Percentiles rank a stretch among this genome's conserved stretches.
phyloP scores from a whole-genome alignment of 176 grass and related monocot species.

The Musa troglodytarum region DNA sequence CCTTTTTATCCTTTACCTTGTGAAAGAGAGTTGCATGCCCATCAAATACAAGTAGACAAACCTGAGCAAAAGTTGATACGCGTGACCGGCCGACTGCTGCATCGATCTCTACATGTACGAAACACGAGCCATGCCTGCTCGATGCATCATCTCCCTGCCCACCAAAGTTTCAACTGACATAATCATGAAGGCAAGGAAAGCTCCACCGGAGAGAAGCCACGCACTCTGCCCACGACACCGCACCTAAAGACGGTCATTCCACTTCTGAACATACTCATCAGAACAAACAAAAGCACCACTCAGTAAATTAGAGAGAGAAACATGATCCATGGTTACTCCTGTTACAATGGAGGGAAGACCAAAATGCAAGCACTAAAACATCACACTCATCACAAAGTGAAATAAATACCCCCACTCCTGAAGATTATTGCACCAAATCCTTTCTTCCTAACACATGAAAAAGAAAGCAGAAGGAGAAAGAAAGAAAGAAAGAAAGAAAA shows the following conservation, averaged over 20 bases:
- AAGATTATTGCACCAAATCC: not conserved
- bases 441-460: no score
- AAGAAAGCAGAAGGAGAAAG: no score
- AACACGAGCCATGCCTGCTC: not conserved
- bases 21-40: not conserved
- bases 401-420: no score
- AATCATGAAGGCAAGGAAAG: not conserved
- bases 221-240: not conserved
- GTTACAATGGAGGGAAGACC: no score
- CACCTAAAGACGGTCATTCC: not conserved
- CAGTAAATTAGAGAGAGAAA: not conserved
- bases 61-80: constrained; percentile 1
- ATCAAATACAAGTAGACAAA: not conserved
- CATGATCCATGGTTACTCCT: no score
- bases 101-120: not conserved
- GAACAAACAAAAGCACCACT: not conserved
- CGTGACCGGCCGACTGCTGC: not conserved
- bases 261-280: not conserved
- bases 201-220: not conserved
- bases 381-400: no score
- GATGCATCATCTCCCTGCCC: not conserved
- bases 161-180: not conserved
- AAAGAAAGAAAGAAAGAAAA: no score
- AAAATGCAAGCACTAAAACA: no score
- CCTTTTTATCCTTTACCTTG: not conserved